phyloP scores from a whole-genome alignment of 306 rosid genomes.

The Lupinus albus region DNA sequence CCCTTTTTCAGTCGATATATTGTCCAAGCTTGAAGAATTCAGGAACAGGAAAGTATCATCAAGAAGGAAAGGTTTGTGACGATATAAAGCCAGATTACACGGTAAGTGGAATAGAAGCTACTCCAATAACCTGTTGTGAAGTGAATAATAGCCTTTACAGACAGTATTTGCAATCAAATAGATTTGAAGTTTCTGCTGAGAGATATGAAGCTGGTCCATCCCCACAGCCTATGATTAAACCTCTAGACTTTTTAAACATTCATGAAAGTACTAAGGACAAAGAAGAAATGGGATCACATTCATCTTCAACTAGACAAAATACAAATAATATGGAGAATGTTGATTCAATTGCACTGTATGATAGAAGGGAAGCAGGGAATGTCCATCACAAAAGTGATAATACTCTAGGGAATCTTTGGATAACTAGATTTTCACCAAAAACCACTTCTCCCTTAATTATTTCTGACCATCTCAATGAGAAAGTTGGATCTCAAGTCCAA shows the following conservation, averaged over 20 bases:
- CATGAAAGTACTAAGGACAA: slow-evolving; percentile 51
- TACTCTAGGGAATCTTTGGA: slow-evolving; percentile 63
- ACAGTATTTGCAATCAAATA: slow-evolving; percentile 40
- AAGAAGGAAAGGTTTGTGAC: slow-evolving; percentile 46
- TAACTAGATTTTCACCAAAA: slow-evolving; percentile 69
- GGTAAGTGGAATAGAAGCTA: slow-evolving; percentile 49
- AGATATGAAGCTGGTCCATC: slow-evolving; percentile 46
- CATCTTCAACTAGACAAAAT: slow-evolving; percentile 55
- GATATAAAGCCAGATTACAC: slow-evolving; percentile 48
- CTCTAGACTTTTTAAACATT: slow-evolving; percentile 43
- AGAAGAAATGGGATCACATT: slow-evolving; percentile 53
- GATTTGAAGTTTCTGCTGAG: slow-evolving; percentile 41
- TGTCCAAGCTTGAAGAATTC: slow-evolving; percentile 46
- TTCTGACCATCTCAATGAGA: slow-evolving; percentile 41
- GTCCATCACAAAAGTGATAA: slow-evolving; percentile 42
- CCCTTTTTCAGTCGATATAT: slow-evolving; percentile 75
- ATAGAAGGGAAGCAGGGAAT: slow-evolving; percentile 45
- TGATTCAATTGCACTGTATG: slow-evolving; percentile 44
- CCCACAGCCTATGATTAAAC: slow-evolving; percentile 45
- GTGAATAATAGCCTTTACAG: slow-evolving; percentile 41
- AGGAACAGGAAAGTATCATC: slow-evolving; percentile 43
- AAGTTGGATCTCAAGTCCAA: slow-evolving; percentile 44
- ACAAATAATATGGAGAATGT: slow-evolving; percentile 44
- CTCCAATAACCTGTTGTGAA: slow-evolving; percentile 55
- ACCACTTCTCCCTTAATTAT: slow-evolving; percentile 36